Conservation (phyloP, 257 asterid genomes). For the Solanum verrucosum region DNA sequence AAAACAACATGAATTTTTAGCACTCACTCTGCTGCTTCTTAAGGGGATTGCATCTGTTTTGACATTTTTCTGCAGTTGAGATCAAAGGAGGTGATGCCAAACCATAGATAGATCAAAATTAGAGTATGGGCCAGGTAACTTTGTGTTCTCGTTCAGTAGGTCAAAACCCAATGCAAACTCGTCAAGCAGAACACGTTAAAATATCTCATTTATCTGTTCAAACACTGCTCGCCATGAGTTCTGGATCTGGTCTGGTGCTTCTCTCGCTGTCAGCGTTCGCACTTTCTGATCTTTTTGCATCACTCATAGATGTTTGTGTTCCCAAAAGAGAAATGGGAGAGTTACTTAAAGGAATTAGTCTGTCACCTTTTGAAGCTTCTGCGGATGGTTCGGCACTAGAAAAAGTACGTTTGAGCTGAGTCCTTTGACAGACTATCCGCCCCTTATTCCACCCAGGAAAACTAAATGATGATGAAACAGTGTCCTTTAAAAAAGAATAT, state of each 20-base stretch:
- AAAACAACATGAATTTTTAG: not conserved
- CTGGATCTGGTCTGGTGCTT: slow-evolving; percentile 26
- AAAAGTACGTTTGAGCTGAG: slow-evolving; percentile 67
- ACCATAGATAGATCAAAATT: not conserved
- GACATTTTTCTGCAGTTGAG: not conserved
- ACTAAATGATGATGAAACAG: slow-evolving; percentile 60
- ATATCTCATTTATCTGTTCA: slow-evolving; percentile 16
- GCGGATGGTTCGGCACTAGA: slow-evolving; percentile 32
- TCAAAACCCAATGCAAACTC: not conserved
- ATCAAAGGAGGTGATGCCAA: not conserved
- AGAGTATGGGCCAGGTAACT: not conserved
- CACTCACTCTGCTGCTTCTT: not conserved
- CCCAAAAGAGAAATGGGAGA: slow-evolving; percentile 43
- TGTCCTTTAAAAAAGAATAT: slow-evolving; percentile 61
- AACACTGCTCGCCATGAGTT: slow-evolving; percentile 59
- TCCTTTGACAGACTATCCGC: slow-evolving; percentile 69
- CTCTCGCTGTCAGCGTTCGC: slow-evolving; percentile 13
- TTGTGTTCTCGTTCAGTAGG: not conserved
- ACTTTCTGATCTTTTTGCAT: slow-evolving; percentile 25
- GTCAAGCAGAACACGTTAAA: slow-evolving; percentile 2
- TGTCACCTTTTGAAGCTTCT: slow-evolving; percentile 28
- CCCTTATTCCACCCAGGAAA: slow-evolving; percentile 93
- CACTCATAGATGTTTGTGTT: slow-evolving; percentile 16
- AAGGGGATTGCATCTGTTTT: not conserved
- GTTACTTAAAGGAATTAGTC: slow-evolving; percentile 31